Evolutionary conservation across 768 basidiomycete genomes (phyloP).

Genomic region (Goffeauzyma gilvescens): DNA sequence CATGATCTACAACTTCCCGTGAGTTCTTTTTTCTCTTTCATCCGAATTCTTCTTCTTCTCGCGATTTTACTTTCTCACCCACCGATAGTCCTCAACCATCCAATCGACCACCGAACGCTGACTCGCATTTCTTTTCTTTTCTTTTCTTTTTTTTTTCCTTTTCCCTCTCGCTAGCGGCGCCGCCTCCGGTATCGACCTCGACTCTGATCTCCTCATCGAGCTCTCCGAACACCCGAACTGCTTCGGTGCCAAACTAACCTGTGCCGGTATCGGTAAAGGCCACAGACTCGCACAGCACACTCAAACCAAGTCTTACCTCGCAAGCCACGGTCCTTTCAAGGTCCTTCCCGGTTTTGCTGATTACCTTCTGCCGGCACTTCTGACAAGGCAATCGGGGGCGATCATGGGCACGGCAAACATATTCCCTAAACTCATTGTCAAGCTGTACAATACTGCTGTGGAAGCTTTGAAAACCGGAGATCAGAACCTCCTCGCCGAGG

Average conservation of each 20-base stretch:
- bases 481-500: conserved; percentile 21
- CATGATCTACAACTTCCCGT: conserved; percentile 73
- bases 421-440: conserved; percentile 34
- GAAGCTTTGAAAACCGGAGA: conserved; percentile 29
- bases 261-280: conserved; percentile 67
- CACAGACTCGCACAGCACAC: conserved; percentile 49
- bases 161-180: conserved; percentile 28
- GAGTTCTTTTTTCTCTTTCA: conserved; percentile 29
- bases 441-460: conserved; percentile 28
- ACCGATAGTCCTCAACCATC: not conserved
- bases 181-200: conserved; percentile 54
- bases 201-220: conserved; percentile 52
- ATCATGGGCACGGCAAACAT: conserved; percentile 41
- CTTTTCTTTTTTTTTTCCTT: too few species aligned
- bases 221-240: conserved; percentile 65
- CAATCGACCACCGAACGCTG: conserved; percentile 34
- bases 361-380: conserved; percentile 43
- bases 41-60: not conserved
- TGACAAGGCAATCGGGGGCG: conserved; percentile 45
- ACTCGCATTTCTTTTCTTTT: too few species aligned
- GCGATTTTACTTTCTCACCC: not conserved
- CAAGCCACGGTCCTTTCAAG: conserved; percentile 23
- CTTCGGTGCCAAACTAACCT: conserved; percentile 64
- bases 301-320: conserved; percentile 26
- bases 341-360: conserved; percentile 63